Evolutionary conservation across 2,329 filamentous ascomycete genomes (phyloP).

Genomic region (Sporothrix brasiliensis): DNA sequence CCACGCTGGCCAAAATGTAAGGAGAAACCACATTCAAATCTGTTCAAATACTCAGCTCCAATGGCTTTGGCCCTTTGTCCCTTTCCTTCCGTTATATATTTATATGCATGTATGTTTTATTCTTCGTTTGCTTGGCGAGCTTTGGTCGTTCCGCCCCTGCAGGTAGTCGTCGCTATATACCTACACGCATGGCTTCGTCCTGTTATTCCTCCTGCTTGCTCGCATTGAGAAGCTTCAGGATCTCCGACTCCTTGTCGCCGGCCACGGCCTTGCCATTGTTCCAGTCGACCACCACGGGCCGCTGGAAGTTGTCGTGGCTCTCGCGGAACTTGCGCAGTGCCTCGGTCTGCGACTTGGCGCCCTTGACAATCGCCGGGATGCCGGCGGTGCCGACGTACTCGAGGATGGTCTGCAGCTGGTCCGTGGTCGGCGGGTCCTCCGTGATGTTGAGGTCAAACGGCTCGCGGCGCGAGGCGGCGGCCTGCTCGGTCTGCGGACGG

Average conservation of each 20-base stretch:
- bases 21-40: background rate
- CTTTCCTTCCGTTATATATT: too few species aligned
- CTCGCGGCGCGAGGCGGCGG: constrained; percentile 47
- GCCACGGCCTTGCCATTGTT: constrained; percentile 80
- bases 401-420: constrained; percentile 46
- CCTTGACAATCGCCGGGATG: constrained; percentile 67
- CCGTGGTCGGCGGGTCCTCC: constrained; percentile 62
- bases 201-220: constrained; percentile 13
- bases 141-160: background rate
- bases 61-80: too few species aligned
- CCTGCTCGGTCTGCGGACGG: constrained; percentile 58
- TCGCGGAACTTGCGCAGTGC: constrained; percentile 78
- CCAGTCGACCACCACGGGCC: constrained; percentile 91
- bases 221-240: constrained; percentile 72
- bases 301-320: constrained; percentile 67
- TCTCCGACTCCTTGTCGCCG: constrained; percentile 84
- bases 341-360: constrained; percentile 73
- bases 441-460: constrained; percentile 75
- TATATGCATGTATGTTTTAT: too few species aligned
- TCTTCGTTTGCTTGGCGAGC: background rate
- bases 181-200: background rate
- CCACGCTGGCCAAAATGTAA: background rate
- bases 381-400: constrained; percentile 62
- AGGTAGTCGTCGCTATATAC: background rate
- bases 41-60: too few species aligned